phyloP scores from a whole-genome alignment of 495 filamentous ascomycete species.

The Aspergillus biplanus region DNA sequence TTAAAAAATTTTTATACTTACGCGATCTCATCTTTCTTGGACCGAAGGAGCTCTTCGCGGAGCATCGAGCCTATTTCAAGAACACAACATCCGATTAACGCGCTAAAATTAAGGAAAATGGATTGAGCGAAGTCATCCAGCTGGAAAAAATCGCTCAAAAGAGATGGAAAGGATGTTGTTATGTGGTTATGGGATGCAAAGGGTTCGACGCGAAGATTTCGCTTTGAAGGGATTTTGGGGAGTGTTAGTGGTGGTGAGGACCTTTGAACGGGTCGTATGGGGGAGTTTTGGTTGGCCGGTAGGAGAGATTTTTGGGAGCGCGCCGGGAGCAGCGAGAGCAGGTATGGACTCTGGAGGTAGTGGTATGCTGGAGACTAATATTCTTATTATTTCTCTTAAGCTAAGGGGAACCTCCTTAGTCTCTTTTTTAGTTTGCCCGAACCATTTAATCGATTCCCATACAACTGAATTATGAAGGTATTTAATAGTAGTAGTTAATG shows the following conservation, averaged over 20 bases:
- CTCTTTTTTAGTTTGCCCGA: neutral
- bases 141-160: conserved; percentile 52
- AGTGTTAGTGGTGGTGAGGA: conserved; percentile 26
- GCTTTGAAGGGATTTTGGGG: conserved; percentile 41
- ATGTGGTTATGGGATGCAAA: conserved; percentile 48
- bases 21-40: conserved; percentile 66
- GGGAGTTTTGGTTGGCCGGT: conserved; percentile 25
- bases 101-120: conserved; percentile 49
- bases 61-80: conserved; percentile 57
- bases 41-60: conserved; percentile 60
- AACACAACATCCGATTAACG: conserved; percentile 65
- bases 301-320: conserved; percentile 23
- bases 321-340: conserved; percentile 25
- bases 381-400: conserved; percentile 5
- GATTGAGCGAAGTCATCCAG: conserved; percentile 54
- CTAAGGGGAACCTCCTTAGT: neutral
- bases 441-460: neutral
- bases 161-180: conserved; percentile 58
- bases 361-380: conserved; percentile 15
- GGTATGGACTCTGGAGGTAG: neutral
- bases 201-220: conserved; percentile 43
- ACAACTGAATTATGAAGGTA: neutral
- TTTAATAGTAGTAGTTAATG: neutral
- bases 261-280: conserved; percentile 28
- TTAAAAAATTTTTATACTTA: conserved; percentile 50